Percentiles rank a stretch among this genome's conserved stretches.
phyloP scores from a whole-genome alignment of 192 early-diverging fungal species.

The Coemansia sp. region DNA sequence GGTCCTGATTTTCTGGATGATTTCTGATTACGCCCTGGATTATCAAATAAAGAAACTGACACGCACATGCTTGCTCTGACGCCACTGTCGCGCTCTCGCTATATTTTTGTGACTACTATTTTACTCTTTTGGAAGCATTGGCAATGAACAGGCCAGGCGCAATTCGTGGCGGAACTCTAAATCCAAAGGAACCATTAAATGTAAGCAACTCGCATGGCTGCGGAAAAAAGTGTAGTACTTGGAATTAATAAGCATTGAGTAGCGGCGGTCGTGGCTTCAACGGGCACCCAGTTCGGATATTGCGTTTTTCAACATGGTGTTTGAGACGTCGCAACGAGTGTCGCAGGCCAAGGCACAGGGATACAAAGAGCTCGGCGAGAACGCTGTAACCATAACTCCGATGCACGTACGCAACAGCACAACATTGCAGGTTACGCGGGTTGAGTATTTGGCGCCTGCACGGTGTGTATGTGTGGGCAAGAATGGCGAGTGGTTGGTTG shows the following conservation, averaged over 20 bases:
- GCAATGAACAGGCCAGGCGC: constrained; percentile 4
- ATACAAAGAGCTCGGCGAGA: neutral
- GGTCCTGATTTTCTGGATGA: neutral
- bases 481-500: constrained; percentile 8
- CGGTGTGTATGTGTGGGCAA: neutral
- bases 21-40: too few relatives aligned
- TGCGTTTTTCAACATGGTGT: constrained; percentile 37
- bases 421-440: neutral
- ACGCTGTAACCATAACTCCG: neutral
- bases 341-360: neutral
- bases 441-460: constrained; percentile 6
- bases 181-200: constrained; percentile 5
- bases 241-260: neutral
- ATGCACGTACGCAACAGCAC: neutral
- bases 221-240: constrained; percentile 4
- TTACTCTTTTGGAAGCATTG: neutral
- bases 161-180: neutral
- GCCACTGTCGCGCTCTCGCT: too few relatives aligned
- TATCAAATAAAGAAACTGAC: too few relatives aligned
- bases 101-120: neutral
- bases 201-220: constrained; percentile 10
- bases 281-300: constrained; percentile 37
- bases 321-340: constrained; percentile 15
- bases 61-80: too few relatives aligned
- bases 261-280: constrained; percentile 27